A percentile compares a stretch with the other conserved stretches of the same genome.
Conservation (phyloP, 495 filamentous ascomycete genomes). For the Antarctomyces pellizariae region DNA sequence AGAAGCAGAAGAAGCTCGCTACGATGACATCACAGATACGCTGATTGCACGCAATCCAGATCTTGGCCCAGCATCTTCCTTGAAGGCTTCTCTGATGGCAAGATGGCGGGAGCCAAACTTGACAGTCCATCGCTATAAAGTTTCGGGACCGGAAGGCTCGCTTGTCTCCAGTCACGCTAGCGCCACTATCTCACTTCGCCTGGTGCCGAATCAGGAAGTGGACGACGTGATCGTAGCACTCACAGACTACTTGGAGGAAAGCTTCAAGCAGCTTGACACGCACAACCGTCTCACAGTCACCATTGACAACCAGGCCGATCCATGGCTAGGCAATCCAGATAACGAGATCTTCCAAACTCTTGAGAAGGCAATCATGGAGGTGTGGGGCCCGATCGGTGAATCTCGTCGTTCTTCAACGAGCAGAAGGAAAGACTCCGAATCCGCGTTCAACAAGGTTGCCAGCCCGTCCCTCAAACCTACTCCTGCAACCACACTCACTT, state of each 20-base stretch:
- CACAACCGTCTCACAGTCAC: slow-evolving; percentile 61
- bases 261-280: slow-evolving; percentile 49
- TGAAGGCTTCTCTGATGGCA: slow-evolving; percentile 65
- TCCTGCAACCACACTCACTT: slow-evolving; percentile 32
- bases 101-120: slow-evolving; percentile 91
- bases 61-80: slow-evolving; percentile 35
- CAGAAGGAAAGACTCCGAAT: slow-evolving; percentile 11
- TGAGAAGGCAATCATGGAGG: slow-evolving; percentile 63
- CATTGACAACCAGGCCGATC: slow-evolving; percentile 81
- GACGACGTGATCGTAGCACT: slow-evolving; percentile 44
- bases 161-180: slow-evolving; percentile 73
- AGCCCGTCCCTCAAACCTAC: slow-evolving; percentile 17
- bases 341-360: slow-evolving; percentile 82
- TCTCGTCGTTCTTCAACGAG: slow-evolving; percentile 10
- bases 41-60: slow-evolving; percentile 46
- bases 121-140: slow-evolving; percentile 81
- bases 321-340: slow-evolving; percentile 81
- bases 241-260: slow-evolving; percentile 37
- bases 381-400: slow-evolving; percentile 37
- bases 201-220: slow-evolving; percentile 81
- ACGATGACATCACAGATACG: slow-evolving; percentile 57
- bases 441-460: slow-evolving; percentile 19
- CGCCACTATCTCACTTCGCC: slow-evolving; percentile 67
- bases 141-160: slow-evolving; percentile 65
- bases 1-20: slow-evolving; percentile 52